Evolutionary conservation across 306 rosid species (phyloP).

Genomic region (Pterocarpus macrocarpus): DNA sequence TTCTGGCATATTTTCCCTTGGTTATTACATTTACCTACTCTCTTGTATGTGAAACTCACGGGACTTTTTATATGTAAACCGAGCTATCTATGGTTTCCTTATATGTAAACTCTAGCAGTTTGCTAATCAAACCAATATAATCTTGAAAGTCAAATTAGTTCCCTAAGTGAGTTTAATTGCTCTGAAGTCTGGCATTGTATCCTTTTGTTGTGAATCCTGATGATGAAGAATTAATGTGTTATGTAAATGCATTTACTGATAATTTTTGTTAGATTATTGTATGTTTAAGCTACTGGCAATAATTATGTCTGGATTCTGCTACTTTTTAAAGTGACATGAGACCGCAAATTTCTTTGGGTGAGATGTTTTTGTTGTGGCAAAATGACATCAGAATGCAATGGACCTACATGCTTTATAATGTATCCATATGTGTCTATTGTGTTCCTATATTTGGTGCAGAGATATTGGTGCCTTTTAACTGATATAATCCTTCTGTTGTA

Average conservation of each 20-base stretch:
- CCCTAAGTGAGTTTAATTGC: conserved; percentile 22
- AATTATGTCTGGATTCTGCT: background rate
- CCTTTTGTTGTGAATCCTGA: conserved; percentile 21
- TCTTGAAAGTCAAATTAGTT: conserved; percentile 24
- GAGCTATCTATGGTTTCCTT: background rate
- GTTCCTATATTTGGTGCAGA: conserved; percentile 11
- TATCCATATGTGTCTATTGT: background rate
- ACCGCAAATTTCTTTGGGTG: background rate
- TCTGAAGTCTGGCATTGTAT: background rate
- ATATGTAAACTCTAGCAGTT: conserved; percentile 9
- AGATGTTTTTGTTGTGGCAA: conserved; percentile 15
- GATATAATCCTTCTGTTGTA: conserved; percentile 17
- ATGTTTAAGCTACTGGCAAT: conserved; percentile 1
- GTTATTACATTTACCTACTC: conserved; percentile 20
- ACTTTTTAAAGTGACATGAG: background rate
- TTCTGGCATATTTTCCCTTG: background rate
- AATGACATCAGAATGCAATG: conserved; percentile 27
- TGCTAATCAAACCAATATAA: conserved; percentile 27
- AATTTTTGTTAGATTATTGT: conserved; percentile 1
- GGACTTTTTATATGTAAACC: background rate
- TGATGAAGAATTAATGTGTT: conserved; percentile 36
- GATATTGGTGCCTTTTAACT: conserved; percentile 14
- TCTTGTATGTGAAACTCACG: background rate
- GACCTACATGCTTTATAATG: background rate
- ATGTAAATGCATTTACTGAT: conserved; percentile 29